Evolutionary conservation across 140 eudicot genomes (phyloP).

Genomic region (Senecio squalidus): DNA sequence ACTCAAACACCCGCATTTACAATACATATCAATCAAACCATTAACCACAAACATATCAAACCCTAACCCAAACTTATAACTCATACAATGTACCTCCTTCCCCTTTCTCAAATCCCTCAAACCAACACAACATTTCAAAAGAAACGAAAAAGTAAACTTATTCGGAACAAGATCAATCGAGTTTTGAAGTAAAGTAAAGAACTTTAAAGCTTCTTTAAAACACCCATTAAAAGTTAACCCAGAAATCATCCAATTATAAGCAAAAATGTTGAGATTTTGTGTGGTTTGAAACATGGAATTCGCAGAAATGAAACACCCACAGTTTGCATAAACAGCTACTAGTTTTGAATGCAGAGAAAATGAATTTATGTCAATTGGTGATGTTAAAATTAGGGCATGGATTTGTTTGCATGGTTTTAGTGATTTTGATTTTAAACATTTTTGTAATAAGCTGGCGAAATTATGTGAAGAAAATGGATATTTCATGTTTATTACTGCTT

Average conservation of each 20-base stretch:
- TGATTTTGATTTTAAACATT: constrained; percentile 53
- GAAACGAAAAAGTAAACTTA: constrained; percentile 38
- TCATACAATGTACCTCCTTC: constrained; percentile 55
- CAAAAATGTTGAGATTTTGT: constrained; percentile 52
- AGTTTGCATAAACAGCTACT: constrained; percentile 59
- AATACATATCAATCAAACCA: constrained; percentile 63
- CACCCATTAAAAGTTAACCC: constrained; percentile 51
- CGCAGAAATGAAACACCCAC: constrained; percentile 59
- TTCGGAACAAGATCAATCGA: constrained; percentile 37
- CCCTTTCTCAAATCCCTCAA: constrained; percentile 55
- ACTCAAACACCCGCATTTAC: constrained; percentile 46
- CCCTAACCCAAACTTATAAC: constrained; percentile 35
- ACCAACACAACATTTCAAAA: constrained; percentile 74
- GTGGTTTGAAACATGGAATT: constrained; percentile 43
- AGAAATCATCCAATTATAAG: constrained; percentile 77
- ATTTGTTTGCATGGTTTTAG: constrained; percentile 48
- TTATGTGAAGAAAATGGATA: constrained; percentile 19
- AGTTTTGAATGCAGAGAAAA: constrained; percentile 48
- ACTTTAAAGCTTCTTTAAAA: constrained; percentile 48
- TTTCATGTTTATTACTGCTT: too few species aligned
- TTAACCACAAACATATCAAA: constrained; percentile 39
- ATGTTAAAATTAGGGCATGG: constrained; percentile 47
- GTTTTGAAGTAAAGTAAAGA: constrained; percentile 38
- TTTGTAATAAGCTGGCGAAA: constrained; percentile 36
- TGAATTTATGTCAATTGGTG: constrained; percentile 26